Evolutionary conservation across 225 moss, liverwort and hornwort genomes (phyloP), one percentile per base, ranked within the genome.

Genomic region (Sphagnum tenellum): DNA sequence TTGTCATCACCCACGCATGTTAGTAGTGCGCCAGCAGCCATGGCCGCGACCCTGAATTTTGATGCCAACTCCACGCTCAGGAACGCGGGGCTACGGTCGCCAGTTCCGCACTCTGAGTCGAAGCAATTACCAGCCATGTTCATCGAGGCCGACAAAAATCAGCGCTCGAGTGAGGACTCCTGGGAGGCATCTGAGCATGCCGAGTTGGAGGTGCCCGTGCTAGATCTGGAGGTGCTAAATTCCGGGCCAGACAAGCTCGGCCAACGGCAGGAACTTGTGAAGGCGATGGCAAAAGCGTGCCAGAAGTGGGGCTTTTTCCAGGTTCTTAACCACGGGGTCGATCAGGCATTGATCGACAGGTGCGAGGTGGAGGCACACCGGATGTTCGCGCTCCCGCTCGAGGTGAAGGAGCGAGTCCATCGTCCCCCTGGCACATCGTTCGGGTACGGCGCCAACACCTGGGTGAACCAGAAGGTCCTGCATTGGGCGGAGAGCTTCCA

Each of bases 271-370:
- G 13, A 62, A 1, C 66, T 79, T 7, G 82, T 86, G 53, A 48
- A 74, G 5, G 56, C 72, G 60, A 71, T 86, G 50, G 82, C 85
- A 10, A 57, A 65, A 7, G 79, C 81, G 3, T 86, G 85, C 70
- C 78, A 78, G 70, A 72, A 67, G 50, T 79, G 76, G 70, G 94
- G 91, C 1, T 94, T 91, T 74, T 91, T 94, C 74, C 94, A 94
- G 61, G 83, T 94, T 10, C 72, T 94, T 52, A 80, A 90, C 63
- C 94, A 94, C 57, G 82, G 84, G 5, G 75, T 94, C 51, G 81
- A 89, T 5, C 72, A 63, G 50, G 52, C 49, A 4, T 55, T 83
- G 57, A 75, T 88, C 49, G 75, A 69, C 8, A 76, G 74, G 60
- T 86, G 83, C 72, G 79, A 83, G 71, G 64, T 69, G 6, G 81